These are phyloP conservation scores for Metschnikowia kofuensis DNA, from an alignment of 805 yeast genomes.

Conservation along the genomic window DNA sequence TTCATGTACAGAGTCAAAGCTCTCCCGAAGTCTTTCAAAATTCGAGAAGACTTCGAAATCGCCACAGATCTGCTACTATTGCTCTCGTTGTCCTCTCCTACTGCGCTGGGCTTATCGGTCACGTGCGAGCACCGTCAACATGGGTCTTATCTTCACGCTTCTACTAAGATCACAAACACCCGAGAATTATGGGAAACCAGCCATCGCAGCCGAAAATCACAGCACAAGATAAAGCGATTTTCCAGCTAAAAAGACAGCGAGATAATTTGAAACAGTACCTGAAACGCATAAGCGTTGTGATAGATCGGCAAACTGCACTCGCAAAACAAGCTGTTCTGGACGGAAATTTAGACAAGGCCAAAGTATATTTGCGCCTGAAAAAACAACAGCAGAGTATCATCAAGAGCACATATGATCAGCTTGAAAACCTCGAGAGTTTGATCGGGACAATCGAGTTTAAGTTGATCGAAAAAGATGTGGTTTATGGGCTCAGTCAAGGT, in stretches of 20 bases:
- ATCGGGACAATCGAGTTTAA: slow-evolving; percentile 85
- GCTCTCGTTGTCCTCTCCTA: background rate
- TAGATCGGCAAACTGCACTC: slow-evolving; percentile 57
- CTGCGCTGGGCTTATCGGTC: slow-evolving; percentile 3
- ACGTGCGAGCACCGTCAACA: slow-evolving; percentile 1
- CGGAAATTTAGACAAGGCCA: slow-evolving; percentile 59
- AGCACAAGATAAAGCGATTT: slow-evolving; percentile 78
- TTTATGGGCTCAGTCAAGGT: slow-evolving; percentile 79
- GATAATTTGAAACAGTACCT: slow-evolving; percentile 80
- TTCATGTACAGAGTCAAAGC: too few species aligned
- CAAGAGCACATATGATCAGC: slow-evolving; percentile 68
- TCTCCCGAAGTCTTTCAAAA: too few species aligned
- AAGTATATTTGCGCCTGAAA: slow-evolving; percentile 66
- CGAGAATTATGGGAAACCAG: slow-evolving; percentile 37
- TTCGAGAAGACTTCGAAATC: too few species aligned
- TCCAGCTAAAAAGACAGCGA: slow-evolving; percentile 83
- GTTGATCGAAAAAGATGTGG: slow-evolving; percentile 78
- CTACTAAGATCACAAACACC: background rate
- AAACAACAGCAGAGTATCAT: slow-evolving; percentile 81
- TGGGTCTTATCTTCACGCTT: background rate
- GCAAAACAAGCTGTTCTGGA: slow-evolving; percentile 54
- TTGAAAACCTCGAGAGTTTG: slow-evolving; percentile 74
- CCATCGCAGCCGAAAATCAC: slow-evolving; percentile 63
- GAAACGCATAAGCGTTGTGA: slow-evolving; percentile 51
- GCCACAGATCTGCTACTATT: background rate